phyloP scores from a whole-genome alignment of 75 land plant species.

The Gnetum montanum region DNA sequence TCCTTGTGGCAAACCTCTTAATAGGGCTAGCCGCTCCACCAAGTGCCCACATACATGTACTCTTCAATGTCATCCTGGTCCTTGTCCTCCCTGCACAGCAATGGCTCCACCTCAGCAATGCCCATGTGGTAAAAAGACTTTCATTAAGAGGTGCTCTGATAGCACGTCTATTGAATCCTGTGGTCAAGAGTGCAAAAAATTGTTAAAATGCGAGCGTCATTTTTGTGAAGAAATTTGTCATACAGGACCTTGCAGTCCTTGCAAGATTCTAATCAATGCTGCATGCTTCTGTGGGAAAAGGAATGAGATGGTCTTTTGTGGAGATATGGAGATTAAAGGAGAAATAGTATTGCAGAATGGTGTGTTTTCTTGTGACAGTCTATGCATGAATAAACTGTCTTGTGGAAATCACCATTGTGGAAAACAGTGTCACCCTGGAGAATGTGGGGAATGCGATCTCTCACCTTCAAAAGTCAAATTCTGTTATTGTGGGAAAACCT shows the following conservation, averaged over 20 bases:
- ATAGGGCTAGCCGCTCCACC: constrained; percentile 22
- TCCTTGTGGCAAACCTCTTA: constrained; percentile 75
- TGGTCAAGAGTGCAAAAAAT: constrained; percentile 60
- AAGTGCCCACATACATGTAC: constrained; percentile 83
- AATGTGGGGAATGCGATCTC: constrained; percentile 77
- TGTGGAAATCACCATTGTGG: constrained; percentile 76
- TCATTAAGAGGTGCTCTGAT: constrained; percentile 72
- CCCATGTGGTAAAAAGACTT: constrained; percentile 69
- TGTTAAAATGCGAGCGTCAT: constrained; percentile 73
- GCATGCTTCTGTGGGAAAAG: constrained; percentile 78
- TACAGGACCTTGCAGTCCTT: constrained; percentile 61
- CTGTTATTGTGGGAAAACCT: constrained; percentile 87
- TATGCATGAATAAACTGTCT: constrained; percentile 47
- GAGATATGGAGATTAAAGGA: constrained; percentile 66
- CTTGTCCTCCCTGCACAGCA: constrained; percentile 93
- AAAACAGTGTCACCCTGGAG: constrained; percentile 81
- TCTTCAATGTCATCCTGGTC: constrained; percentile 97
- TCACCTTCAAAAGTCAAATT: constrained; percentile 55
- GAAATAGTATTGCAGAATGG: constrained; percentile 44
- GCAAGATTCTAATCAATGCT: constrained; percentile 45
- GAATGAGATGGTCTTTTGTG: constrained; percentile 52
- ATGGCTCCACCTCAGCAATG: constrained; percentile 70
- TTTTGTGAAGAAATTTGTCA: constrained; percentile 67
- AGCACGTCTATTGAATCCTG: constrained; percentile 41
- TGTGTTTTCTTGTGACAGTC: constrained; percentile 57